phyloP scores from a whole-genome alignment of 371 early-diverging fungal genomes.

The Rhizopus arrhizus region DNA sequence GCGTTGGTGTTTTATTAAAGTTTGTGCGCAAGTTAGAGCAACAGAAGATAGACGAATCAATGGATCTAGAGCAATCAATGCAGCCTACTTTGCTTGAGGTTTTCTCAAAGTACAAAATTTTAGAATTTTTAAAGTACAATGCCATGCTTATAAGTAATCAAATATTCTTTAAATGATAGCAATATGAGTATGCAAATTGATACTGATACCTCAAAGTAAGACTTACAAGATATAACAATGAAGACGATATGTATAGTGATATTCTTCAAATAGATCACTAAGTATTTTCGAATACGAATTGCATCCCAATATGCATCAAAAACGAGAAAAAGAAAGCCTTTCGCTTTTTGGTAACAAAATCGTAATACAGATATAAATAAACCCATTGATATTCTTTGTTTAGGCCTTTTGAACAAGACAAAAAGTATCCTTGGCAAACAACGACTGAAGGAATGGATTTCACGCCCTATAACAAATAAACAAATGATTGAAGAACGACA shows the following conservation, averaged over 20 bases:
- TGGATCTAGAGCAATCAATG: slow-evolving; percentile 24
- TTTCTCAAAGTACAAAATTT: slow-evolving; percentile 27
- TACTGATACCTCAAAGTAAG: slow-evolving; percentile 57
- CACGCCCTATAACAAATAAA: slow-evolving; percentile 59
- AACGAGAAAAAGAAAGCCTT: slow-evolving; percentile 62
- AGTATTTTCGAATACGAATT: slow-evolving; percentile 68
- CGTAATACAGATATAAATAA: neutral
- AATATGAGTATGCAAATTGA: slow-evolving; percentile 59
- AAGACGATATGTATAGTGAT: neutral
- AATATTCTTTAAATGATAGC: neutral
- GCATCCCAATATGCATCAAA: slow-evolving; percentile 68
- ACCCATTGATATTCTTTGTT: neutral
- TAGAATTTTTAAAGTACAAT: neutral
- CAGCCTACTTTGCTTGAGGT: slow-evolving; percentile 29
- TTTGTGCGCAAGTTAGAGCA: slow-evolving; percentile 42
- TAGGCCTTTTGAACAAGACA: slow-evolving; percentile 67
- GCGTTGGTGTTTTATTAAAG: slow-evolving; percentile 64
- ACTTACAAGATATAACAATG: neutral
- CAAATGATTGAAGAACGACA: slow-evolving; percentile 55
- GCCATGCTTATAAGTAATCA: neutral
- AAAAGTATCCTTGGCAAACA: slow-evolving; percentile 60
- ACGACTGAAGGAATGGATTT: slow-evolving; percentile 66
- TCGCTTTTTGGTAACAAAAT: slow-evolving; percentile 65
- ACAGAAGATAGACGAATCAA: neutral
- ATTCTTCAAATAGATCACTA: slow-evolving; percentile 52